Evolutionary conservation across 345 rosid species (phyloP).

Genomic region (Turritis glabra): DNA sequence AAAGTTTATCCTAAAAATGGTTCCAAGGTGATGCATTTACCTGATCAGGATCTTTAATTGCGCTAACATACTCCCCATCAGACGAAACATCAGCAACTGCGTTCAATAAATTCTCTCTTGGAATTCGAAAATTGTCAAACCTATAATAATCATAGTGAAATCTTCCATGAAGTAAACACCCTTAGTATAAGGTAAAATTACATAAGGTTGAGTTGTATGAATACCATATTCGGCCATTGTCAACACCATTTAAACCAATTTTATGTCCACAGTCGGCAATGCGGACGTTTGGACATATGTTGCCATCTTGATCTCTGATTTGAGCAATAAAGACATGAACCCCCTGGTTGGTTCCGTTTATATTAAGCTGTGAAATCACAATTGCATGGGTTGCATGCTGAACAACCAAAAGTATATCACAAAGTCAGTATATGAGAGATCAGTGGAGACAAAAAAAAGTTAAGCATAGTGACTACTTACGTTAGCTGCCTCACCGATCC

Average conservation of each 20-base stretch:
- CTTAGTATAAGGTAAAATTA: neutral
- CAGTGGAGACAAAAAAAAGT: too few species aligned
- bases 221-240: constrained; percentile 93
- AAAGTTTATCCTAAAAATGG: neutral
- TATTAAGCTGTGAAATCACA: constrained; percentile 82
- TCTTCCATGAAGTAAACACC: constrained; percentile 11
- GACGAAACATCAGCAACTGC: constrained; percentile 93
- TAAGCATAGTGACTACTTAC: constrained; percentile 35
- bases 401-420: constrained; percentile 25
- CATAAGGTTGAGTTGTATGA: neutral
- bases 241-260: constrained; percentile 95
- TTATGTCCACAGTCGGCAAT: constrained; percentile 95
- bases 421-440: too few species aligned
- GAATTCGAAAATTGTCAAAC: constrained; percentile 84
- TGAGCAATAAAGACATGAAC: constrained; percentile 91
- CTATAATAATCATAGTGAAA: constrained; percentile 44
- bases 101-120: constrained; percentile 88
- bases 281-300: constrained; percentile 66
- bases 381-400: constrained; percentile 96
- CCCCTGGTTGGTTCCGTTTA: constrained; percentile 73
- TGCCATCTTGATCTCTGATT: constrained; percentile 78
- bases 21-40: constrained; percentile 39
- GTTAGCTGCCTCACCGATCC: constrained; percentile 87
- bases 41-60: constrained; percentile 91
- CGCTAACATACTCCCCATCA: constrained; percentile 80